Evolutionary conservation across 176 grass and related monocot genomes (phyloP).

Genomic region (Carex myosuroides): DNA sequence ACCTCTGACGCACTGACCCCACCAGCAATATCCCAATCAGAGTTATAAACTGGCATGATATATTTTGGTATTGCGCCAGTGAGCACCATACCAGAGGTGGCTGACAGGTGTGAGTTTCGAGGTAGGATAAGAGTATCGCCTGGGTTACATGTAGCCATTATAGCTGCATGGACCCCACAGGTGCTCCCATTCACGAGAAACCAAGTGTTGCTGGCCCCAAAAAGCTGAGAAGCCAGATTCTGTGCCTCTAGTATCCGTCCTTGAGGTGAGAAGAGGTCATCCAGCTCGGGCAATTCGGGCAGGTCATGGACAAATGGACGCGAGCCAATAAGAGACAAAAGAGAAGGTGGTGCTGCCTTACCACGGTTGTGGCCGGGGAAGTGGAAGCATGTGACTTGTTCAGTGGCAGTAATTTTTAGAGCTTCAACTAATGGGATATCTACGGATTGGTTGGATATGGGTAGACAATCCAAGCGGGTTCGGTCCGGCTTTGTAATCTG

Average conservation of each 20-base stretch:
- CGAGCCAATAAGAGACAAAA: conserved; percentile 39
- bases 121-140: conserved; percentile 60
- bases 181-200: conserved; percentile 84
- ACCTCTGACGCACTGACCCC: too few relatives aligned
- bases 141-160: conserved; percentile 78
- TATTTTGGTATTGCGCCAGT: conserved; percentile 19
- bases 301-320: conserved; percentile 54
- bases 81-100: conserved; percentile 59
- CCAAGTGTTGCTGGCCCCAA: conserved; percentile 70
- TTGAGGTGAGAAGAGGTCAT: conserved; percentile 10
- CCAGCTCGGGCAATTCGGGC: conserved; percentile 70
- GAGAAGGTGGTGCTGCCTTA: conserved; percentile 40
- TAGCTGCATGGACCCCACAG: conserved; percentile 77
- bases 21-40: neutral
- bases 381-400: conserved; percentile 73
- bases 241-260: conserved; percentile 76
- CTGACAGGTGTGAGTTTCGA: conserved; percentile 78
- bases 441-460: neutral
- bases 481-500: neutral
- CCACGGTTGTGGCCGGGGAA: conserved; percentile 87
- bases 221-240: conserved; percentile 40
- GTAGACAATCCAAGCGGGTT: neutral
- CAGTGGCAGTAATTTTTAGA: conserved; percentile 48
- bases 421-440: conserved; percentile 50
- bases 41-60: conserved; percentile 44